A percentile compares a stretch with the other conserved stretches of the same genome.
Conservation (phyloP, 371 early-diverging fungal genomes). For the Actinomucor elegans region DNA sequence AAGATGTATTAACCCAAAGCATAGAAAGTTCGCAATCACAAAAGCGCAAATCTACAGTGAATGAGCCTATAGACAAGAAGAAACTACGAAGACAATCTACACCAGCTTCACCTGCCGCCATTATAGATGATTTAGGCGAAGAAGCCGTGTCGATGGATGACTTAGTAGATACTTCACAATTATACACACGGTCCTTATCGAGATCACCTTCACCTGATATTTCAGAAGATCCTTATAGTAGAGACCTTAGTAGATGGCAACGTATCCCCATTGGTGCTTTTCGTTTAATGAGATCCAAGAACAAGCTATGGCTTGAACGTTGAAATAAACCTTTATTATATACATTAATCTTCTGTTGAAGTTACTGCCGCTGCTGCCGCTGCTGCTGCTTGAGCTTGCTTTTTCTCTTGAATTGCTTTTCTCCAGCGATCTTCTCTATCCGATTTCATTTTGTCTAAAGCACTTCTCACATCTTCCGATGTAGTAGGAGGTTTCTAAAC, state of each 20-base stretch:
- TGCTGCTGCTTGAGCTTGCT: slow-evolving; percentile 4
- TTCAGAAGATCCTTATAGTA: slow-evolving; percentile 41
- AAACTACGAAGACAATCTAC: slow-evolving; percentile 3
- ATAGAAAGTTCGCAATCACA: neutral
- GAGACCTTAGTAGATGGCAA: slow-evolving; percentile 62
- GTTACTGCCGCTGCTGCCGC: neutral
- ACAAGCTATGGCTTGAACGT: slow-evolving; percentile 47
- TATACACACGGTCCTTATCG: slow-evolving; percentile 39
- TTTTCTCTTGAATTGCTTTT: slow-evolving; percentile 30
- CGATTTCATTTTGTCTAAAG: slow-evolving; percentile 40
- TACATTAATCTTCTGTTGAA: neutral
- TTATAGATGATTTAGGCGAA: slow-evolving; percentile 1
- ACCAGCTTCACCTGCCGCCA: slow-evolving; percentile 15
- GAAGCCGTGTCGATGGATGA: slow-evolving; percentile 57
- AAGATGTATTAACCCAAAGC: slow-evolving; percentile 9
- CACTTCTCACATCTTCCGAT: slow-evolving; percentile 36
- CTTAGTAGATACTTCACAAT: slow-evolving; percentile 57
- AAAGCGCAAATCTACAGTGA: neutral
- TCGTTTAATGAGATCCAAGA: slow-evolving; percentile 47
- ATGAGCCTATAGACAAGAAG: too few species aligned
- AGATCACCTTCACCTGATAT: slow-evolving; percentile 53
- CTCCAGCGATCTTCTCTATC: slow-evolving; percentile 53
- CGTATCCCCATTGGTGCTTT: slow-evolving; percentile 64
- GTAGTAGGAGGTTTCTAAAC: slow-evolving; percentile 51
- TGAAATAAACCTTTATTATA: slow-evolving; percentile 1